These are phyloP conservation scores for Psilocybe tampanensis DNA, from an alignment of 768 basidiomycete genomes.

Conservation along the genomic window DNA sequence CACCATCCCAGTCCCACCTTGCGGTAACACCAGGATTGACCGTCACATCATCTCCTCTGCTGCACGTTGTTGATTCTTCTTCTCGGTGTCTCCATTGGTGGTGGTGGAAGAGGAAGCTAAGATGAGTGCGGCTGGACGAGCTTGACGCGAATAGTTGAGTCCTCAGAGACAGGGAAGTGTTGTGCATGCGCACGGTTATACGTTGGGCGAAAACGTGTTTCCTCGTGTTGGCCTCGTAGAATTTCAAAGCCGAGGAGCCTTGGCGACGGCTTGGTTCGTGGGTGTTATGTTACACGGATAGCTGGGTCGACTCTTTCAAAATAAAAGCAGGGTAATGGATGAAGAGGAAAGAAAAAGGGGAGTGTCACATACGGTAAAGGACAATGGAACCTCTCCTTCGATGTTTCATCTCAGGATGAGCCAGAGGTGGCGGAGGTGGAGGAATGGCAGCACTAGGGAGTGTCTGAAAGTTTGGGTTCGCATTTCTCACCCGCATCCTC, in stretches of 20 bases:
- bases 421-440: too few relatives aligned
- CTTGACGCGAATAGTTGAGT: slow-evolving; percentile 42
- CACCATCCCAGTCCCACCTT: slow-evolving; percentile 34
- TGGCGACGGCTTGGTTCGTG: slow-evolving; percentile 31
- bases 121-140: slow-evolving; percentile 31
- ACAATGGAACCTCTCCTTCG: slow-evolving; percentile 46
- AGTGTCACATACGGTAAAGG: slow-evolving; percentile 41
- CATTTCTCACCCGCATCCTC: too few relatives aligned
- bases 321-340: too few relatives aligned
- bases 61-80: too few relatives aligned
- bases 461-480: background rate
- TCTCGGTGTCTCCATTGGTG: too few relatives aligned
- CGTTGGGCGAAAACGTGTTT: slow-evolving; percentile 34
- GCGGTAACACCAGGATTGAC: slow-evolving; percentile 30
- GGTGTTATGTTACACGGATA: slow-evolving; percentile 42
- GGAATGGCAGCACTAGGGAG: background rate
- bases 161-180: slow-evolving; percentile 42
- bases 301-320: slow-evolving; percentile 45
- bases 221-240: slow-evolving; percentile 32
- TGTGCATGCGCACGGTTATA: slow-evolving; percentile 39
- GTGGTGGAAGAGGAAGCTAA: too few relatives aligned
- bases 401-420: slow-evolving; percentile 16
- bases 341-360: background rate
- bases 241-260: slow-evolving; percentile 23
- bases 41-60: background rate